Percentiles rank a stretch among this genome's conserved stretches.
Evolutionary conservation across 768 basidiomycete species (phyloP).

Genomic region (Kwoniella europaea): DNA sequence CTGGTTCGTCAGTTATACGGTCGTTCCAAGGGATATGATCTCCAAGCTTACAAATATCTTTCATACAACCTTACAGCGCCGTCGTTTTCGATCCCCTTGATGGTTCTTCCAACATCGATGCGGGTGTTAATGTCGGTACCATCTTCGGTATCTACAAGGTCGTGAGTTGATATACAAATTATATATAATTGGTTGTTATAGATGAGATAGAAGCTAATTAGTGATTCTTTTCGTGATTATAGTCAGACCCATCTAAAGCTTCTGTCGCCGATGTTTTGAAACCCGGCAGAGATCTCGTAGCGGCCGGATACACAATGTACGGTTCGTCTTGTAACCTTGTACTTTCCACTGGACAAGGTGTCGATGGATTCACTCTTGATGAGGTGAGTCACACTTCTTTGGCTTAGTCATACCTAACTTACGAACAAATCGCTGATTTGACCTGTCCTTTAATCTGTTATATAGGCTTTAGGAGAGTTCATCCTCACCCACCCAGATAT

Average conservation of each 20-base stretch:
- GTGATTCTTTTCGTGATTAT: neutral
- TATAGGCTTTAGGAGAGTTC: constrained; percentile 86
- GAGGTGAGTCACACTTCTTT: constrained; percentile 59
- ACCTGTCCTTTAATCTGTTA: neutral
- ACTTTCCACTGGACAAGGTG: constrained; percentile 89
- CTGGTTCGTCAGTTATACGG: too few relatives aligned
- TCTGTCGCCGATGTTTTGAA: constrained; percentile 83
- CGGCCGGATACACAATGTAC: constrained; percentile 96
- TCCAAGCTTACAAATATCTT: too few relatives aligned
- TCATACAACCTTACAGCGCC: constrained; percentile 69
- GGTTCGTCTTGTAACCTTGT: constrained; percentile 97
- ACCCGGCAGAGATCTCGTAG: constrained; percentile 95
- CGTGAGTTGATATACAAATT: constrained; percentile 62
- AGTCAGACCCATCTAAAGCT: constrained; percentile 65
- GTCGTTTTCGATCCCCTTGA: constrained; percentile 99
- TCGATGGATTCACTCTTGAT: constrained; percentile 98
- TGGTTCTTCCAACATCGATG: constrained; percentile 95
- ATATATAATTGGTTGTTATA: neutral
- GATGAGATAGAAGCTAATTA: neutral
- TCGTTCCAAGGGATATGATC: neutral
- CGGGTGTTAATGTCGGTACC: constrained; percentile 86
- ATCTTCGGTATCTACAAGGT: constrained; percentile 96
- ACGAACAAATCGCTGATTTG: neutral
- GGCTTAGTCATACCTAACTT: too few relatives aligned
- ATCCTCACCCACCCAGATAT: constrained; percentile 98